Base-by-base conservation (phyloP, 371 early-diverging fungal genomes). In the Lichtheimia hyalospora region DNA sequence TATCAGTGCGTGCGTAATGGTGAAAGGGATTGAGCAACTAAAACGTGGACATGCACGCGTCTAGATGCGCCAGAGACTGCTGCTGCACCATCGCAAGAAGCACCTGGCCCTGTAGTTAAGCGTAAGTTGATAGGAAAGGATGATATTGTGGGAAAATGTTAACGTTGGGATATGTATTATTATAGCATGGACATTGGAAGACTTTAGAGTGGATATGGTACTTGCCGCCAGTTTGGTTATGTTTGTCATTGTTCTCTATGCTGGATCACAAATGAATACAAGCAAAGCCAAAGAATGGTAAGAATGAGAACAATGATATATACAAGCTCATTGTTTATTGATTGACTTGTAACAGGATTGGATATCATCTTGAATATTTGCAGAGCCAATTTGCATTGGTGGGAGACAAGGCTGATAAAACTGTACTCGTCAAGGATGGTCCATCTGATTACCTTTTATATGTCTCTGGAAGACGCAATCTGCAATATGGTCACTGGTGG, bases 381-480 rank as follows among this genome's bases (percentile, higher is more conserved):
- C 55, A 67, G 27, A 42, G 63, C 1, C 85, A 92, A 67, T 92
- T 89, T 71, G 73, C 88, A 3, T 75, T 79, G 52, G 82, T 92
- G 24, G 91, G 91, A 23, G 79, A 87, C 61, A 77, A 81, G 21
- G 69, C 65, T 20, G 63, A 59, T 10, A 53, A 66, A 20, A 64
- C 68, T 12, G 73, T 70, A 20, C 68, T 92, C 49, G 75, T 86
- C 57, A 68, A 81, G 68, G 92, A 93, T 67, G 89, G 90, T 23
- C 88, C 90, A 5, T 59, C 84, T 3, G 88, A 90, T 60, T 88
- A 78, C 69, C 65, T 90, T 28, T 77, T 91, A 52, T 91, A 88
- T 60, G 84, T 86, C 20, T 77, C 89, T 56, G 93, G 93, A 7
- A 76, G 93, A 25, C 73, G 82, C 14, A 70, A 89, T 69, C 86